phyloP scores from a whole-genome alignment of 352 stramenopile genomes.

The Phytophthora colocasiae region DNA sequence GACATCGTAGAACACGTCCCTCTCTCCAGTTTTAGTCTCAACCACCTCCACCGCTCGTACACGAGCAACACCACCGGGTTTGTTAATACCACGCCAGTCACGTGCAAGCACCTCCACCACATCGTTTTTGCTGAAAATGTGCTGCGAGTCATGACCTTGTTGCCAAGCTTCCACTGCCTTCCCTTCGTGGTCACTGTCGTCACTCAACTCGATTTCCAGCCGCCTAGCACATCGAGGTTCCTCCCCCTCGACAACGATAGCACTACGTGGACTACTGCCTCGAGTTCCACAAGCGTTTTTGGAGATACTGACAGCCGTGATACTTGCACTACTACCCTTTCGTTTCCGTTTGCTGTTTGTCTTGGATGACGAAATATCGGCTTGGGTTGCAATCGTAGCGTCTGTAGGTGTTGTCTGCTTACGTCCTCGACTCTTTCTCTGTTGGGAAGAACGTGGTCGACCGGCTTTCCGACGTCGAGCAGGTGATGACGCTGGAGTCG shows the following conservation, averaged over 20 bases:
- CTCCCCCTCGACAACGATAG: slow-evolving; percentile 22
- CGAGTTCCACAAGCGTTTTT: slow-evolving; percentile 22
- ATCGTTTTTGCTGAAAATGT: slow-evolving; percentile 60
- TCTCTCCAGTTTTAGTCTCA: slow-evolving; percentile 13
- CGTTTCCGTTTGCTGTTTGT: slow-evolving; percentile 61
- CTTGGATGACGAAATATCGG: slow-evolving; percentile 51
- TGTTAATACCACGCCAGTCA: slow-evolving; percentile 71
- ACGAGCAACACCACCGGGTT: slow-evolving; percentile 70
- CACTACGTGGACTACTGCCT: slow-evolving; percentile 16
- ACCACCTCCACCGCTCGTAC: slow-evolving; percentile 55
- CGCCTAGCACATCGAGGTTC: slow-evolving; percentile 46
- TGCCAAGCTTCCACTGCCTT: slow-evolving; percentile 25
- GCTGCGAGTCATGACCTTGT: slow-evolving; percentile 20
- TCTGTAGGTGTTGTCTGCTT: slow-evolving; percentile 42
- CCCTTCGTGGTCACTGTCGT: slow-evolving; percentile 35
- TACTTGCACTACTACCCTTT: slow-evolving; percentile 25
- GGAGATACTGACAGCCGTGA: slow-evolving; percentile 7
- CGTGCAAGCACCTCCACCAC: slow-evolving; percentile 62
- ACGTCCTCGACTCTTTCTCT: slow-evolving; percentile 29
- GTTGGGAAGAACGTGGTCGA: slow-evolving; percentile 21
- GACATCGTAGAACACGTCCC: slow-evolving; percentile 66
- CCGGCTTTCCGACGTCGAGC: slow-evolving; percentile 22
- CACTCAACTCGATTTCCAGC: slow-evolving; percentile 57
- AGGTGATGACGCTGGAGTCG: slow-evolving; percentile 15
- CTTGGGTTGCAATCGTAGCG: slow-evolving; percentile 10